phyloP scores from a whole-genome alignment of 2,329 filamentous ascomycete genomes.

The Beauveria pseudobassiana region DNA sequence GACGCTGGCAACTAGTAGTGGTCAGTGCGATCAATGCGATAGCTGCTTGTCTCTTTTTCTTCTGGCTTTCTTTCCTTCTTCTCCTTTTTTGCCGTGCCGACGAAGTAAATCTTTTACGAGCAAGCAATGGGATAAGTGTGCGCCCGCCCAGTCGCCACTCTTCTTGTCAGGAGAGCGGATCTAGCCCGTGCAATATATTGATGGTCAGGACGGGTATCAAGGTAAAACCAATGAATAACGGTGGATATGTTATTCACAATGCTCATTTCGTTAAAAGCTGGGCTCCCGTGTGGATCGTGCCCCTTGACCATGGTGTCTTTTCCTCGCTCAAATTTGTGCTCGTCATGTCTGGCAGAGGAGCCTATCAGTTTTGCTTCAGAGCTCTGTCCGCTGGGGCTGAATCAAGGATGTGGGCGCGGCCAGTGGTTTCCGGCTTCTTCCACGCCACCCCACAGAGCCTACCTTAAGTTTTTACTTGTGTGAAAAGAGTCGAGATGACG shows the following conservation, averaged over 20 bases:
- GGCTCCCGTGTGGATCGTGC: not conserved
- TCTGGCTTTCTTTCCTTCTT: not conserved
- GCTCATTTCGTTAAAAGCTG: not conserved
- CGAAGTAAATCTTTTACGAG: too few species aligned
- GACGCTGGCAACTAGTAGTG: not conserved
- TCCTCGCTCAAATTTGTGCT: not conserved
- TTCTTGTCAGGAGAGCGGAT: not conserved
- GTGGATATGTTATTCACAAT: conserved; percentile 10
- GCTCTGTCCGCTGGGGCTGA: not conserved
- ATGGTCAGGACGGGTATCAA: not conserved
- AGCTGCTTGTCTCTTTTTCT: not conserved
- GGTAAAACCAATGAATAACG: conserved; percentile 3
- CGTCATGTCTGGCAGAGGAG: conserved; percentile 9
- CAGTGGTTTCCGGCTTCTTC: conserved; percentile 12
- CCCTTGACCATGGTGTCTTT: not conserved
- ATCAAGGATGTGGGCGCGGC: not conserved
- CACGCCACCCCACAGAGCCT: conserved; percentile 7
- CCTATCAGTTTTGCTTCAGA: not conserved
- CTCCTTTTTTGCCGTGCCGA: not conserved
- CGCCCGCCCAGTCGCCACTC: not conserved
- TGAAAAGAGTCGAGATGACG: not conserved
- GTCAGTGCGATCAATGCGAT: not conserved
- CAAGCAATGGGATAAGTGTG: too few species aligned
- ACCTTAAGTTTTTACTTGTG: not conserved
- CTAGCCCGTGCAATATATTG: not conserved